Conservation (phyloP, 768 basidiomycete species). For the Terana coerulea region DNA sequence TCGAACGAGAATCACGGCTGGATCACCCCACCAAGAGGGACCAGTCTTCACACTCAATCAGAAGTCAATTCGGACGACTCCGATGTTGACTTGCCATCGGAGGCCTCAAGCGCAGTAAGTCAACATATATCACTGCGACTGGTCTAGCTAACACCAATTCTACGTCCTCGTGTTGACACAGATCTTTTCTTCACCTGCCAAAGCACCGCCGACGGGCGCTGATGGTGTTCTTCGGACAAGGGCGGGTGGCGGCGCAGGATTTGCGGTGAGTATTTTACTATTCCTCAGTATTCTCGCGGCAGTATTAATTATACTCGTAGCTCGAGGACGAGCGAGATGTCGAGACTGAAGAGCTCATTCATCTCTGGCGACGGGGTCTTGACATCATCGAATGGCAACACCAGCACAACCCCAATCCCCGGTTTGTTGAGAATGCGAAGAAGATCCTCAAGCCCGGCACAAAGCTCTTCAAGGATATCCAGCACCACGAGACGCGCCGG, state of each 20-base stretch:
- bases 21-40: background rate
- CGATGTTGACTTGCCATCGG: no score
- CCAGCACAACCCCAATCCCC: background rate
- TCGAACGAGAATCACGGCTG: conserved; percentile 1
- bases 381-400: background rate
- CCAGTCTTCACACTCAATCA: no score
- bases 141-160: no score
- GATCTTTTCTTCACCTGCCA: conserved; percentile 12
- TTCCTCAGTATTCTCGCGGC: no score
- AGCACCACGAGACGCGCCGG: background rate
- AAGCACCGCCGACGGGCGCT: conserved; percentile 4
- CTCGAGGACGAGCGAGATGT: background rate
- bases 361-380: background rate
- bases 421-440: background rate
- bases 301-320: no score
- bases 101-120: no score
- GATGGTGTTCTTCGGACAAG: conserved; percentile 7
- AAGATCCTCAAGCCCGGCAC: background rate
- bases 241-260: conserved; percentile 9
- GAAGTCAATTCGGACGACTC: no score
- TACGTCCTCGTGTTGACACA: background rate
- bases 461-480: background rate
- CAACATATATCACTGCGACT: no score
- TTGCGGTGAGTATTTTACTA: conserved; percentile 8
- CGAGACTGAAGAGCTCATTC: background rate